Evolutionary conservation across 345 rosid species (phyloP), one percentile per base, ranked within the genome.

Genomic region (Boechera stricta): DNA sequence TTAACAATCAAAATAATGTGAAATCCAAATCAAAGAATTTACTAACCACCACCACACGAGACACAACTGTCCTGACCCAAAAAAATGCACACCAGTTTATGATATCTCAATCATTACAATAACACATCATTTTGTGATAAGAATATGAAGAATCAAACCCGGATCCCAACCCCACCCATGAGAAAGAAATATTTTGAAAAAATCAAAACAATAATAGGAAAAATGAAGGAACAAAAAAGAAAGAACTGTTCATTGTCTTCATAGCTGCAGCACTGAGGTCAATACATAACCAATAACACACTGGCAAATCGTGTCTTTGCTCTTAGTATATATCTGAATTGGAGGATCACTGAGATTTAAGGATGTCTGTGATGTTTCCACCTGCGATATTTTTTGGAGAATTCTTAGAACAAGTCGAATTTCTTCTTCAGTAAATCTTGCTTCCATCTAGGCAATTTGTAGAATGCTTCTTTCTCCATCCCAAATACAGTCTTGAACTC

Each of bases 351-450:
- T 41, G 65, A 64, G 63, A 58, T 58, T n/a, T 8, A 33, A 33
- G 42, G 10, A 39, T 24, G 49, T 32, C 16, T 70, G 44, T 59
- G 76, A 36, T 71, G 75, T 71, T 54, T 60, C 61, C 56, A 32
- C 33, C 39, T 57, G 16, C 9, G 4, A 7, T 8, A 8, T 36
- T 38, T 9, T 39, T 2, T 0, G 42, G 12, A 35, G 53, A 52
- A 32, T 49, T 35, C 63, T 86, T 86, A 95, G 79, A 95, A 89
- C 77, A 93, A 74, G 76, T 90, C 91, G 59, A 77, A 74, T 78
- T 91, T 88, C 85, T 80, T 91, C 89, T 93, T 93, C 80, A 70
- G 88, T 79, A 89, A 72, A 79, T 93, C 97, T 86, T 93, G 97
- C 87, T 93, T 93, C 98, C 98, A 93, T 80, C 84, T 85, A 4